Evolutionary conservation across 768 basidiomycete genomes (phyloP), one percentile per base, ranked within the genome.

Genomic region (Termitomyces sp.): DNA sequence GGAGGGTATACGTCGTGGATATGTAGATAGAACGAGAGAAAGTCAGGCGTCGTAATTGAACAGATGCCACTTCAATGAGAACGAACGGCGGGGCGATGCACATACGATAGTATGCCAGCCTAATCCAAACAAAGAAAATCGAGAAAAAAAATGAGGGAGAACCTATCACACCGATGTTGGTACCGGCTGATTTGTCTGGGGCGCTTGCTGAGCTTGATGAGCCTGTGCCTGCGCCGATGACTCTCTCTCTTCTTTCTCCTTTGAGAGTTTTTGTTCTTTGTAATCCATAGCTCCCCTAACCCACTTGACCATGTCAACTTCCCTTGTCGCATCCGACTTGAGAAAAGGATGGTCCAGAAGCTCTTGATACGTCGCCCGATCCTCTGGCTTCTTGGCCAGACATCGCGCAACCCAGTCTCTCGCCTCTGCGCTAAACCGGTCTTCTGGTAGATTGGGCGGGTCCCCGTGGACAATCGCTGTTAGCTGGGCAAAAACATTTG

Each of bases 391-490:
- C 76, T 97, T 97, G 64, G 83, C 69, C 60, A 99, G 73, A 70
- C 95, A 98, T 54, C 72, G 75, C 6, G 81, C 79, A 20, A 98
- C 87, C 79, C 93, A 98, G 60, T 94, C 87, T 54, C 86, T 80
- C 13, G 94, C 94, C 13, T 77, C 77, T 22, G 82, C 77, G 39
- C 81, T 80, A 71, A 86, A 92, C 1, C 75, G 76, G 1, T 84
- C 80, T 20, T 82, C 83, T 0, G 95, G 95, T 33, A 99, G 74
- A 36, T 84, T 85, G 4, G 96, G 96, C 10, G 94, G 89, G 56
- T 94, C 91, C 0, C 94, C 96, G 62, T 97, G 87, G 2, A 99
- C 94, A 60, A 99, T 99, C 4, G 96, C 95, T n/a, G 88, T 92
- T 41, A 83, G 64, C 66, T 99, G 96, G 2, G 95, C 96, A 73